A percentile compares a stretch with the other conserved stretches of the same genome.
Evolutionary conservation across 108 stramenopile genomes (phyloP).

Genomic region (Fragilariopsis cylindrus): DNA sequence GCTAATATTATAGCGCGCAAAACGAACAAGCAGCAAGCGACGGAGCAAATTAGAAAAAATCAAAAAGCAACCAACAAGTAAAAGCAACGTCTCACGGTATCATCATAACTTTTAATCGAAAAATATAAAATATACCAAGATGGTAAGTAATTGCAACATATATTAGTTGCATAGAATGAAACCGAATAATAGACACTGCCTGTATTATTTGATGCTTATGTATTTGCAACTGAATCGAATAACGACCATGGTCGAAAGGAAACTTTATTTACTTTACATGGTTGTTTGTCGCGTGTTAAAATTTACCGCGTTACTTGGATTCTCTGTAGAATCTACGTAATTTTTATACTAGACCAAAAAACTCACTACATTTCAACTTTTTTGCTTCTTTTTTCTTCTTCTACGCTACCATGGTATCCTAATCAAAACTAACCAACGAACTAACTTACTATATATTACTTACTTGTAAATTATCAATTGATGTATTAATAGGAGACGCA

Average conservation of each 20-base stretch:
- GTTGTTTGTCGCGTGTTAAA: background rate
- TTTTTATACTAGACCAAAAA: slow-evolving; percentile 4
- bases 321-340: slow-evolving; percentile 12
- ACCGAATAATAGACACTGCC: background rate
- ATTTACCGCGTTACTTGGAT: slow-evolving; percentile 19
- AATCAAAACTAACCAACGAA: background rate
- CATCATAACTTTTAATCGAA: background rate
- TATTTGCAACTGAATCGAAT: no score
- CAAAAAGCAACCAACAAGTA: no score
- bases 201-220: background rate
- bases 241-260: slow-evolving; percentile 1
- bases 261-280: background rate
- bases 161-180: background rate
- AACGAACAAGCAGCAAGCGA: no score
- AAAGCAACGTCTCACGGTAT: no score
- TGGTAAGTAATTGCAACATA: slow-evolving; percentile 4
- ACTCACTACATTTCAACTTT: background rate
- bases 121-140: slow-evolving; percentile 7
- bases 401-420: background rate
- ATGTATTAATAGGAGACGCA: slow-evolving; percentile 3
- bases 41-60: no score
- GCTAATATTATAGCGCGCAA: no score
- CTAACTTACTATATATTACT: no score
- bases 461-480: background rate
- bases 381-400: background rate